Conservation (phyloP, 2,329 filamentous ascomycete genomes). For the Trichophaea hybrida region DNA sequence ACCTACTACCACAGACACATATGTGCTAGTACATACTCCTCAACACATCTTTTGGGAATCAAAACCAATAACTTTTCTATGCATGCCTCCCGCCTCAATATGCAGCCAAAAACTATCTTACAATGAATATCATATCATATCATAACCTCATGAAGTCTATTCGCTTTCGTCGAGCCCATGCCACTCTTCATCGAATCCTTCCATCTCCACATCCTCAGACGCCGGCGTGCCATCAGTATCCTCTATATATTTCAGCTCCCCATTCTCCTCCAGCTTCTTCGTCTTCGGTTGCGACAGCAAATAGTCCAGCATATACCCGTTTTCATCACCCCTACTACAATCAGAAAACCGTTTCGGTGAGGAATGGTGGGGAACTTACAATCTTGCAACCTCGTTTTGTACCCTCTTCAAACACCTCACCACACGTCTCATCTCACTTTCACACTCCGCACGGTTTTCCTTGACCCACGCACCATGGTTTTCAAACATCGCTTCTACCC, state of each 20-base stretch:
- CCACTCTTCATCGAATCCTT: slow-evolving; percentile 16
- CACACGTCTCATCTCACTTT: slow-evolving; percentile 70
- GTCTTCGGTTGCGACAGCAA: slow-evolving; percentile 42
- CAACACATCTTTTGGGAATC: neutral
- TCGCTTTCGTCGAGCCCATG: slow-evolving; percentile 8
- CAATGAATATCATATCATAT: neutral
- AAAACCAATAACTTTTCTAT: neutral
- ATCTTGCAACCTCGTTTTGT: slow-evolving; percentile 62
- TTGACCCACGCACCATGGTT: slow-evolving; percentile 76
- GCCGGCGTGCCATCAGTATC: neutral
- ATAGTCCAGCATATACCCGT: slow-evolving; percentile 79
- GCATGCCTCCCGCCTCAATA: neutral
- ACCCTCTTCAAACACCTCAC: slow-evolving; percentile 68
- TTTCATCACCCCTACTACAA: slow-evolving; percentile 52
- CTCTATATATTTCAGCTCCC: slow-evolving; percentile 6
- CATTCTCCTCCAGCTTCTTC: slow-evolving; percentile 9
- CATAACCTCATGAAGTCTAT: neutral
- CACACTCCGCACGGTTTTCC: slow-evolving; percentile 62
- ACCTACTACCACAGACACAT: too few relatives aligned
- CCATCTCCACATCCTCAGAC: slow-evolving; percentile 15
- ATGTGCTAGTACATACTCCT: neutral
- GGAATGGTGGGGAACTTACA: slow-evolving; percentile 31
- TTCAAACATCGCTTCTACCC: slow-evolving; percentile 72
- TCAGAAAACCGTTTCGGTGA: neutral
- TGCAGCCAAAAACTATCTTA: neutral